Conservation (phyloP, 1,284 basidiomycete genomes). For the Volvariella surrecta region DNA sequence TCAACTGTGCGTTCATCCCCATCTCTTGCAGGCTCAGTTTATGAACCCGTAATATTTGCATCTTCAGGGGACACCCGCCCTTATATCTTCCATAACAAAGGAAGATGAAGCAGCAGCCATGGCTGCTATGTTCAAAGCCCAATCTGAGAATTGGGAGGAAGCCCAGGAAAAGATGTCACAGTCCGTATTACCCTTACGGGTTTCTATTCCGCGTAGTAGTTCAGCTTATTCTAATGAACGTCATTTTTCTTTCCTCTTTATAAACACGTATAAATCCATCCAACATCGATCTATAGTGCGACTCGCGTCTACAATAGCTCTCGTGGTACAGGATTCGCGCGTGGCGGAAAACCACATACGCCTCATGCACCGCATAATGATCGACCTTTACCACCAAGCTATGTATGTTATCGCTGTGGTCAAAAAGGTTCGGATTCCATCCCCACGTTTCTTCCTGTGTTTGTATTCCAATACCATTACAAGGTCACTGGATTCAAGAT, state of each 20-base stretch:
- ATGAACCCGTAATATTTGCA: no score
- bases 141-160: slow-evolving; percentile 90
- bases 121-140: slow-evolving; percentile 92
- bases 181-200: slow-evolving; percentile 63
- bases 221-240: slow-evolving; percentile 51
- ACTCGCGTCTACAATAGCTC: slow-evolving; percentile 60
- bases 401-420: slow-evolving; percentile 99
- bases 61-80: slow-evolving; percentile 22
- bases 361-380: slow-evolving; percentile 41
- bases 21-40: slow-evolving; percentile 4
- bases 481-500: slow-evolving; percentile 99
- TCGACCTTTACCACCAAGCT: slow-evolving; percentile 80
- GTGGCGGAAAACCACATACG: slow-evolving; percentile 56
- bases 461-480: slow-evolving; percentile 10
- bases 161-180: slow-evolving; percentile 96
- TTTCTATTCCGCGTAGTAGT: slow-evolving; percentile 55
- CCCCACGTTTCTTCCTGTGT: not conserved
- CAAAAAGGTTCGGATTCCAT: slow-evolving; percentile 72
- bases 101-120: slow-evolving; percentile 83
- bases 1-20: slow-evolving; percentile 18
- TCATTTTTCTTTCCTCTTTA: slow-evolving; percentile 27
- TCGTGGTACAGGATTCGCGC: slow-evolving; percentile 48
- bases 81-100: slow-evolving; percentile 39
- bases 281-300: slow-evolving; percentile 42
- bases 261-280: slow-evolving; percentile 4